Evolutionary conservation across 2,329 filamentous ascomycete genomes (phyloP).

Genomic region (Emmonsiellopsis sp.): DNA sequence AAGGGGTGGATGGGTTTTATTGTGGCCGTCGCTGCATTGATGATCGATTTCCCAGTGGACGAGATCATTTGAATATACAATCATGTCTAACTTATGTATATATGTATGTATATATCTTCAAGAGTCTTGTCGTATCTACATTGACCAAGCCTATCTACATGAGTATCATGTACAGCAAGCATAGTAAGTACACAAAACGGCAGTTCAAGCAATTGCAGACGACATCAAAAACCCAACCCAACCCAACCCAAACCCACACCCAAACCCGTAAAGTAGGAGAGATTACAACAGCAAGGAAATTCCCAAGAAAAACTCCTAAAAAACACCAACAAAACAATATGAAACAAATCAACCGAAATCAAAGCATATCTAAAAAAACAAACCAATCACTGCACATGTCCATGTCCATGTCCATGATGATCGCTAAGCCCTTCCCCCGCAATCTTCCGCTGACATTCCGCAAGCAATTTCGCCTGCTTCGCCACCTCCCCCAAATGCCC

Average conservation of each 20-base stretch:
- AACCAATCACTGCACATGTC: neutral
- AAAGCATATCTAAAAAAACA: neutral
- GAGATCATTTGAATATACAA: no score
- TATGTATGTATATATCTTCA: no score
- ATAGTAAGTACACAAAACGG: no score
- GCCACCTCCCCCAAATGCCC: slow-evolving; percentile 68
- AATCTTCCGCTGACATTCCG: slow-evolving; percentile 56
- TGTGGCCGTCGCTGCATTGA: no score
- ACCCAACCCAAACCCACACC: neutral
- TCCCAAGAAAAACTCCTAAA: neutral
- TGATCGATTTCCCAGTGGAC: no score
- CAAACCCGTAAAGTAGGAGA: neutral
- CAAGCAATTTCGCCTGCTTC: slow-evolving; percentile 66
- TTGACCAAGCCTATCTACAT: no score
- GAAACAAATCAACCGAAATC: neutral
- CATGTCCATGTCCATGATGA: slow-evolving; percentile 16
- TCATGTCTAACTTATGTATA: no score
- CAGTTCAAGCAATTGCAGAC: neutral
- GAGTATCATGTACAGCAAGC: no score
- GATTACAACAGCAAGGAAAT: neutral
- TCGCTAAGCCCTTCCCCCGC: slow-evolving; percentile 13
- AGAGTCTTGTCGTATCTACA: no score
- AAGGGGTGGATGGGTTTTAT: neutral
- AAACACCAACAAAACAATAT: neutral
- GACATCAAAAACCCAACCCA: neutral